Conservation (phyloP, 495 filamentous ascomycete species). For the Talaromyces adpressus region DNA sequence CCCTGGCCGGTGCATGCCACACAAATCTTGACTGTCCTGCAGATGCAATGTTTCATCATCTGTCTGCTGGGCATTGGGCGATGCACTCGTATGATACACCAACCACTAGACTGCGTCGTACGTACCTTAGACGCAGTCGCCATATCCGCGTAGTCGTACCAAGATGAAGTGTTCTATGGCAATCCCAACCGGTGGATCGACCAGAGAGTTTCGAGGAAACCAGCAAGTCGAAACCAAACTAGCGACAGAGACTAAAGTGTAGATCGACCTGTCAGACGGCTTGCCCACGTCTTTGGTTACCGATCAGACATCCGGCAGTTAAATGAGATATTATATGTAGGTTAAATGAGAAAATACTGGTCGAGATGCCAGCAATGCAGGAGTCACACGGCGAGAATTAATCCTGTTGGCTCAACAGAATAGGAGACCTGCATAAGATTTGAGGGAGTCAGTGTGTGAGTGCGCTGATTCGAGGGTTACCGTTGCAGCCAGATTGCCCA, state of each 20-base stretch:
- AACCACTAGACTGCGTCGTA: not conserved
- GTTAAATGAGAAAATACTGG: not conserved
- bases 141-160: not conserved
- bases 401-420: not conserved
- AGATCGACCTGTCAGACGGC: not conserved
- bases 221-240: not conserved
- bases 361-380: not conserved
- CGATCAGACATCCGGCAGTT: not conserved
- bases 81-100: not conserved
- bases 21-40: not conserved
- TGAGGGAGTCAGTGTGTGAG: not conserved
- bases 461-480: not conserved
- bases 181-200: not conserved
- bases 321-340: not conserved
- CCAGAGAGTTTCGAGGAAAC: not conserved
- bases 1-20: not conserved
- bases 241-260: not conserved
- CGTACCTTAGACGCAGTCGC: no score
- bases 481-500: not conserved
- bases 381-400: not conserved
- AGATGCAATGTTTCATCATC: not conserved
- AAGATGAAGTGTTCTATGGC: not conserved
- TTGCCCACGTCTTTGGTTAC: not conserved
- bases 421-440: not conserved
- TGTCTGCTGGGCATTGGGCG: not conserved